These are phyloP conservation scores for Scedosporium apiospermum DNA, from an alignment of 2,329 filamentous ascomycete species.

Conservation along the genomic window DNA sequence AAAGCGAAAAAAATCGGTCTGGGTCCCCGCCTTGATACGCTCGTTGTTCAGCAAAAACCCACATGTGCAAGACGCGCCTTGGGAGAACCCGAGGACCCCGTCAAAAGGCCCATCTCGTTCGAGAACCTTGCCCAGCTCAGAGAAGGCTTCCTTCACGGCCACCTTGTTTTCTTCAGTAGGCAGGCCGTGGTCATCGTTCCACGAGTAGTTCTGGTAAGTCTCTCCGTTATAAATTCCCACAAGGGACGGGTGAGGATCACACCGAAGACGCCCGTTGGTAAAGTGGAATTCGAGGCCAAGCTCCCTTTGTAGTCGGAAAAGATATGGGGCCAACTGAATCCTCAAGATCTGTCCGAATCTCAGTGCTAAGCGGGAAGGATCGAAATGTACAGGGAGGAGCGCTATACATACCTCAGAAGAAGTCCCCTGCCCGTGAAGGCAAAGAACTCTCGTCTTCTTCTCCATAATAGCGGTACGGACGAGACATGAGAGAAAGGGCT, in stretches of 20 bases:
- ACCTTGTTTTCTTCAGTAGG: background rate
- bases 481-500: too few species aligned
- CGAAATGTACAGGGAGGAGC: too few species aligned
- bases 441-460: slow-evolving; percentile 8
- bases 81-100: slow-evolving; percentile 14
- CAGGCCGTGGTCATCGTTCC: slow-evolving; percentile 5
- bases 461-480: background rate
- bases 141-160: slow-evolving; percentile 2
- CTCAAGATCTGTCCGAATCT: background rate
- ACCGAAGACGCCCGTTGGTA: background rate
- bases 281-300: background rate
- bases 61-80: slow-evolving; percentile 9
- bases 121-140: slow-evolving; percentile 6
- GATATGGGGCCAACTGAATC: background rate
- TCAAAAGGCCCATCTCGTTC: slow-evolving; percentile 14
- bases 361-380: background rate
- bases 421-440: slow-evolving; percentile 11
- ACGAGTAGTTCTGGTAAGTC: background rate
- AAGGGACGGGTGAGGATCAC: background rate
- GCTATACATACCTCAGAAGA: slow-evolving; percentile 3
- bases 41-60: background rate
- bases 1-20: slow-evolving; percentile 1
- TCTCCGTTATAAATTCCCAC: background rate
- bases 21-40: background rate
- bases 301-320: background rate